A percentile compares a stretch with the other conserved stretches of the same genome.
These are phyloP conservation scores for Vitis labrusca DNA, from an alignment of 164 flowering plant species.

Conservation along the genomic window DNA sequence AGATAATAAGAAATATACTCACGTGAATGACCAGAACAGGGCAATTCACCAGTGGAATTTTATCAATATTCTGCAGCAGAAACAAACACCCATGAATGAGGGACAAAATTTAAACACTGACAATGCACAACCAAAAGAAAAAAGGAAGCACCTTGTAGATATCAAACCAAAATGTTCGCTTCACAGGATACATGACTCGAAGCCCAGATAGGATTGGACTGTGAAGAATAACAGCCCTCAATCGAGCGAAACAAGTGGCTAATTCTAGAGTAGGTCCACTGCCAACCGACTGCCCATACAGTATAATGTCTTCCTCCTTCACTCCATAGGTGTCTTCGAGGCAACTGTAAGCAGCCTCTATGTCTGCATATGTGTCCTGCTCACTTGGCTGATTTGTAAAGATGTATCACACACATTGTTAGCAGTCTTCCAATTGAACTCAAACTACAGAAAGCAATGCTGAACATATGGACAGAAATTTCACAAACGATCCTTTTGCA, in stretches of 20 bases:
- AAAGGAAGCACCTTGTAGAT: constrained; percentile 68
- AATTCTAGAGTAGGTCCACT: constrained; percentile 92
- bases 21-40: constrained; percentile 93
- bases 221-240: constrained; percentile 89
- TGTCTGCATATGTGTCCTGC: constrained; percentile 89
- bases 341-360: constrained; percentile 83
- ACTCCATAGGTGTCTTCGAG: constrained; percentile 73
- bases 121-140: neutral
- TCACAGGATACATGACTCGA: constrained; percentile 88
- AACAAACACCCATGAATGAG: constrained; percentile 1
- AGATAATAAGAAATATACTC: constrained; percentile 34
- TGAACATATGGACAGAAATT: neutral
- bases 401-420: neutral
- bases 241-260: constrained; percentile 54
- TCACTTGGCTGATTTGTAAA: constrained; percentile 65
- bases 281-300: constrained; percentile 97
- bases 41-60: constrained; percentile 59
- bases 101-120: neutral
- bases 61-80: constrained; percentile 76
- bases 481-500: too few relatives aligned
- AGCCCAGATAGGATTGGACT: constrained; percentile 87
- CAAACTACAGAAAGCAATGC: neutral
- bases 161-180: constrained; percentile 85
- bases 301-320: constrained; percentile 75
- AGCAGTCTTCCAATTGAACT: neutral